A percentile compares a stretch with the other conserved stretches of the same genome.
Evolutionary conservation across 257 asterid genomes (phyloP).

Genomic region (Primulina eburnea): DNA sequence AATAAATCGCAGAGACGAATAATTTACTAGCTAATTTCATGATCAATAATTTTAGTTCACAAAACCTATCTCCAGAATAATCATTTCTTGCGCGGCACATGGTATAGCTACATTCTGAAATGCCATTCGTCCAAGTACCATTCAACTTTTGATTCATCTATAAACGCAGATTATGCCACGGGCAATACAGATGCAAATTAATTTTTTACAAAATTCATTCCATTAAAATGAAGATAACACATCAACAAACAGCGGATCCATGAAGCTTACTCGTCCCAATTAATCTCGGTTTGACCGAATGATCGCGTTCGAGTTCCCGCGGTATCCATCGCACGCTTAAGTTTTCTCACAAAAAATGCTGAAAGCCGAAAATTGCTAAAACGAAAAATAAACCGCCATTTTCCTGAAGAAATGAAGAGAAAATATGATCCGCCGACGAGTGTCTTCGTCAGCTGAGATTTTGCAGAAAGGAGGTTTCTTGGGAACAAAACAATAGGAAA

Average conservation of each 20-base stretch:
- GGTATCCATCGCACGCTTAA: constrained; percentile 47
- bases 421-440: background rate
- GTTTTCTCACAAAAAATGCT: background rate
- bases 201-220: background rate
- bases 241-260: constrained; percentile 16
- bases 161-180: background rate
- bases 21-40: background rate
- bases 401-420: constrained; percentile 1
- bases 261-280: constrained; percentile 81
- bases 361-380: constrained; percentile 25
- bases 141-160: constrained; percentile 5
- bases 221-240: background rate
- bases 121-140: constrained; percentile 5
- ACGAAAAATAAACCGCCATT: constrained; percentile 11
- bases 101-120: background rate
- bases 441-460: too few species aligned
- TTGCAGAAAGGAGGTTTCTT: too few species aligned
- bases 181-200: background rate
- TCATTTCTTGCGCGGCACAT: background rate
- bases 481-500: background rate
- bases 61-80: constrained; percentile 11
- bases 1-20: background rate
- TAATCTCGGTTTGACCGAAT: constrained; percentile 72
- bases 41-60: background rate
- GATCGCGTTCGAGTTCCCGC: constrained; percentile 46